Evolutionary conservation across 306 rosid species (phyloP), one percentile per base, ranked within the genome.

Genomic region (Trifolium repens): DNA sequence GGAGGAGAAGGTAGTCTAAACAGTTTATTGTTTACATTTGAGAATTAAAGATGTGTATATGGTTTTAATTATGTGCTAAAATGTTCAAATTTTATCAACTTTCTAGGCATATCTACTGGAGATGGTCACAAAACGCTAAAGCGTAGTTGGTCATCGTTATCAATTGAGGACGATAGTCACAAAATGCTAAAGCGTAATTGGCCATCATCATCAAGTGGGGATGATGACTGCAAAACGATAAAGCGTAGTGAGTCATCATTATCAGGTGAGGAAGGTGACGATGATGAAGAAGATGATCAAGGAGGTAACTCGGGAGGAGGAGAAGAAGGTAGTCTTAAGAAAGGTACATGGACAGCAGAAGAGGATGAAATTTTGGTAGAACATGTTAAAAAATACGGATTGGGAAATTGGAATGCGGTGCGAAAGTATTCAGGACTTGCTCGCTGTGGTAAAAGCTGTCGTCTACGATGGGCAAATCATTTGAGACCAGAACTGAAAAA

Each of bases 391-490:
- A 85, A 87, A 78, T 86, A 93, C 9, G 97, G 97, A 46, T 92
- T 88, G 75, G 96, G 97, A 39, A 91, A 93, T 69, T 93, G 98
- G 98, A 88, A 89, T 72, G 89, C 93, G 2, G 92, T 93, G 40
- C 97, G 85, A 81, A 88, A 83, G 78, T 67, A 83, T 72, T 85
- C 96, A 35, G 98, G 96, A 54, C 91, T 93, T 65, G 84, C 77
- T 54, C 96, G 97, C 4, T 87, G 91, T 78, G 98, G 96, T 19
- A 93, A 93, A 82, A 93, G 98, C 79, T 93, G 98, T 75, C 90
- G 98, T 27, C 79, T 93, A 65, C 86, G 98, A 42, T 93, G 98
- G 98, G 87, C 91, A 11, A 91, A 93, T 75, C 98, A 93, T 78
- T 77, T 93, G 68, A 86, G 90, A 82, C 96, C 98, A 27, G 87